A percentile compares a stretch with the other conserved stretches of the same genome.
Conservation (phyloP, 345 rosid genomes). For the Citrus mangshanensis region DNA sequence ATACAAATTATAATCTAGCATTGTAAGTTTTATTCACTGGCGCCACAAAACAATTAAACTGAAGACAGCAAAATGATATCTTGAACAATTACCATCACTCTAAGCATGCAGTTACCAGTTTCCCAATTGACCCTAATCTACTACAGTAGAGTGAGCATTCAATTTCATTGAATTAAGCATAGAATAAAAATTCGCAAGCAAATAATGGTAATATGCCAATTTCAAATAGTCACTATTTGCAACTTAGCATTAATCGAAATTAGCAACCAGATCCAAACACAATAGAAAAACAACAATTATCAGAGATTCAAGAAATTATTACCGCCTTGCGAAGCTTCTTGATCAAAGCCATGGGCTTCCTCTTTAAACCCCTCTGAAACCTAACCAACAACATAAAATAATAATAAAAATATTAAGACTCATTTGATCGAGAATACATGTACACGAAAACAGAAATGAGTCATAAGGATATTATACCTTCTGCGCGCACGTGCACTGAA, state of each 20-base stretch:
- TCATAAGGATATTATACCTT: constrained; percentile 41
- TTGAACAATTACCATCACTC: background rate
- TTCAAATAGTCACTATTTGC: background rate
- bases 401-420: background rate
- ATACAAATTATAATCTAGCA: too few relatives aligned
- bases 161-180: background rate
- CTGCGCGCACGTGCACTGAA: constrained; percentile 91
- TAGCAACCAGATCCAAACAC: background rate
- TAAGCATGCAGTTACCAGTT: background rate
- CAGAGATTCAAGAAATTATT: background rate
- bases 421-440: background rate
- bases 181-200: background rate
- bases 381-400: constrained; percentile 24
- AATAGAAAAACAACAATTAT: background rate
- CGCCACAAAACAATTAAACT: too few relatives aligned
- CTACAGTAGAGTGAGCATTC: background rate
- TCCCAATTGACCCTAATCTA: background rate
- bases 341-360: constrained; percentile 86
- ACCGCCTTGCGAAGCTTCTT: constrained; percentile 88
- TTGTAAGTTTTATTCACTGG: too few relatives aligned
- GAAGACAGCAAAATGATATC: background rate
- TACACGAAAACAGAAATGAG: background rate
- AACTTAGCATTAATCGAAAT: background rate
- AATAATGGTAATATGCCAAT: background rate
- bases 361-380: constrained; percentile 87